Conservation (phyloP, 2,329 filamentous ascomycete species). For the Dryadomyces sulphureus region DNA sequence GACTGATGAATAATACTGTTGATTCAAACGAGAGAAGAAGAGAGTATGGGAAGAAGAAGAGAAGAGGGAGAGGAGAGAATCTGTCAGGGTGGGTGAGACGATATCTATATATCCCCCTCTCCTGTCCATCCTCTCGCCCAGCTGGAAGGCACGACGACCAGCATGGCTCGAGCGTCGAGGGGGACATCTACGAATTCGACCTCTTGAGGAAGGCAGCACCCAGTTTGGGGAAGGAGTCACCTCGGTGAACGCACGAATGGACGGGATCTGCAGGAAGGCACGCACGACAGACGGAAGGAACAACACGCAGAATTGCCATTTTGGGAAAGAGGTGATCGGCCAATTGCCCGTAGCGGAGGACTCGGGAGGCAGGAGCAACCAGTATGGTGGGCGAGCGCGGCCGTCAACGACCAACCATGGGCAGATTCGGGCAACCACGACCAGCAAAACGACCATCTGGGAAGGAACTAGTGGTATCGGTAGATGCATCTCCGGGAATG, state of each 20-base stretch:
- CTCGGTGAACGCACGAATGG: background rate
- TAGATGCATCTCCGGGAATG: background rate
- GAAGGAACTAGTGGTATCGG: background rate
- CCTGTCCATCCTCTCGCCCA: too few species aligned
- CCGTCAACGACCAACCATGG: too few species aligned
- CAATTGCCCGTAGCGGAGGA: background rate
- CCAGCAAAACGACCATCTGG: background rate
- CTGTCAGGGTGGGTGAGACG: background rate
- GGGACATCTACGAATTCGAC: background rate
- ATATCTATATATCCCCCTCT: background rate
- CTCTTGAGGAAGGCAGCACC: too few species aligned
- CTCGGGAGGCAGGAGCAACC: background rate
- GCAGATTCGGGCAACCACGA: too few species aligned
- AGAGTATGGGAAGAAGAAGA: background rate
- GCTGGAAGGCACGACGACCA: background rate
- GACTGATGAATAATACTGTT: constrained; percentile 6
- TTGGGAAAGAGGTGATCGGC: too few species aligned
- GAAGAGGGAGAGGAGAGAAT: background rate
- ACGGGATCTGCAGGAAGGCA: too few species aligned
- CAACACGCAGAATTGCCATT: too few species aligned
- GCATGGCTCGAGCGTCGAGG: too few species aligned
- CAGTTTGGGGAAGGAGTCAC: background rate
- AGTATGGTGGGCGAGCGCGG: background rate
- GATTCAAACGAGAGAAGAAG: background rate
- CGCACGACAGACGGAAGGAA: background rate